Evolutionary conservation across 345 rosid species (phyloP), one percentile per base, ranked within the genome.

Genomic region (Luvunga scandens): DNA sequence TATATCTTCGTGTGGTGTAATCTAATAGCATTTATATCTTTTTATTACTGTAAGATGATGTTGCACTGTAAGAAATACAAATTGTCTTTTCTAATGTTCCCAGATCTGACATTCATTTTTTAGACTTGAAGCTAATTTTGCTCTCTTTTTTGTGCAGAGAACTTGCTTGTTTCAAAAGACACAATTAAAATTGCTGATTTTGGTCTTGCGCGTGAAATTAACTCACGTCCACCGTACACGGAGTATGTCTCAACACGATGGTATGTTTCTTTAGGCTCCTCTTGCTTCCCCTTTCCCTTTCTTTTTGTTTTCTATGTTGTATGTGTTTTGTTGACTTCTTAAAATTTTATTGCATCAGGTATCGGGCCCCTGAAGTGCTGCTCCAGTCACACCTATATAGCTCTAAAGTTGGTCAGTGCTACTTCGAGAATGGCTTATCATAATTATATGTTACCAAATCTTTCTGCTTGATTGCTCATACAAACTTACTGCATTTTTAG

Each of bases 361-460:
- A 96, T 77, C 88, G 99, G 34, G 99, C 99, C n/a, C 99, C 99
- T 55, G 99, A 96, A 83, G 94, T 94, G 77, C 85, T 96, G 74
- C 97, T 96, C 80, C 99, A 92, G 81, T 90, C 99, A 34, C 85
- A 84, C 77, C 25, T 85, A 0, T 96, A 96, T 84, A 76, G 85
- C 65, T 86, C 92, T 55, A 90, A 96, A 94, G 99, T 94, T 85
- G 99, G 99, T 94, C 55, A 87, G 99, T 86, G 71, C 69, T 34
- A 31, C 16, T 8, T 24, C 24, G 27, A 10, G 69, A 71, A 14
- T 56, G 53, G 59, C 57, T 77, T 9, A 66, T 56, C 42, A 21
- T 33, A 56, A 6, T 38, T 7, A 1, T 25, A 14, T 3, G 13
- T 39, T 39, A 28, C 28, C 56, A 19, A 5, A 31, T 31, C 62